phyloP scores from a whole-genome alignment of 768 basidiomycete genomes.

The Agaricus sinodeliciosus region DNA sequence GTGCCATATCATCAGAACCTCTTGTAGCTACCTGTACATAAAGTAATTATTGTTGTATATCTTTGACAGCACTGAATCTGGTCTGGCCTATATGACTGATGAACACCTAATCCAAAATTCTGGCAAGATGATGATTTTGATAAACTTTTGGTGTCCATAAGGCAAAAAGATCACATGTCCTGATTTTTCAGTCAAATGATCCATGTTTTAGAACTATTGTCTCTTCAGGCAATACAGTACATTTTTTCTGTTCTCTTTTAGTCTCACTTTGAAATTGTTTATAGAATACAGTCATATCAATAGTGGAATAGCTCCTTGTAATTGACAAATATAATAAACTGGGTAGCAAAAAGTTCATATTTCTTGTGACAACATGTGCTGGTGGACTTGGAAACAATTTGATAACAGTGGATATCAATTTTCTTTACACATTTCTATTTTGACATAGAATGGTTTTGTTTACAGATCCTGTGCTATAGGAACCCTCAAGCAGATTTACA shows the following conservation, averaged over 20 bases:
- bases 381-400: conserved; percentile 97
- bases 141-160: conserved; percentile 83
- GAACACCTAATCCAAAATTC: no score
- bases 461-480: conserved; percentile 33
- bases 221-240: conserved; percentile 83
- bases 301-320: conserved; percentile 83
- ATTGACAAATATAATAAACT: conserved; percentile 99
- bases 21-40: no score
- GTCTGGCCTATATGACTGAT: no score
- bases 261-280: conserved; percentile 2
- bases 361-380: conserved; percentile 93
- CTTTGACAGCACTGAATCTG: no score
- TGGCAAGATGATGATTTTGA: conserved; percentile 30
- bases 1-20: no score
- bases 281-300: conserved; percentile 96
- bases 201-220: conserved; percentile 95
- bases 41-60: no score
- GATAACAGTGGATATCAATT: conserved; percentile 90
- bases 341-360: conserved; percentile 91
- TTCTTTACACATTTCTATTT: conserved; percentile 56
- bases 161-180: conserved; percentile 86
- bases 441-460: background rate
- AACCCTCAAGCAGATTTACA: conserved; percentile 99
- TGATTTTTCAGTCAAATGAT: conserved; percentile 99
- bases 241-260: conserved; percentile 21